Evolutionary conservation across 2,329 filamentous ascomycete species (phyloP).

Genomic region (Pezicula neosporulosa): DNA sequence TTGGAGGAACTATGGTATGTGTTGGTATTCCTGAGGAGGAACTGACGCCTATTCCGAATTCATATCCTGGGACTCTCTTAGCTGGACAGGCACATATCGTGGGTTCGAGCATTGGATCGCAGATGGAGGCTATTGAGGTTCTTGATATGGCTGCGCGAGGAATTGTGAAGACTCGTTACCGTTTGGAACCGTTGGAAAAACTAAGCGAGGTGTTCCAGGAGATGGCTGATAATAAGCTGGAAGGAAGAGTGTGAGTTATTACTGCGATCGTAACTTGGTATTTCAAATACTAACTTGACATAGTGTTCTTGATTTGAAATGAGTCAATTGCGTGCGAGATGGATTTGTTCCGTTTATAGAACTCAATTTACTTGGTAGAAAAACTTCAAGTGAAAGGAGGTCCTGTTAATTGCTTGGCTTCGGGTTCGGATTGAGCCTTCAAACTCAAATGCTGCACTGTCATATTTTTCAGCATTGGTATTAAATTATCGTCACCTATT

Average conservation of each 20-base stretch:
- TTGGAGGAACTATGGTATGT: constrained; percentile 44
- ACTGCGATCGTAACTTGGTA: background rate
- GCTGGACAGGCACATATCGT: constrained; percentile 36
- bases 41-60: constrained; percentile 34
- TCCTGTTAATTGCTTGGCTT: no score
- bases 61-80: constrained; percentile 36
- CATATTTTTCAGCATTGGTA: no score
- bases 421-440: no score
- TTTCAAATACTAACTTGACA: background rate
- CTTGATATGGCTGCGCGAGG: constrained; percentile 40
- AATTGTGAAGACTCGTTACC: constrained; percentile 37
- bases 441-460: no score
- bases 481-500: no score
- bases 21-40: constrained; percentile 43
- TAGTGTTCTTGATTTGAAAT: background rate
- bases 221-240: constrained; percentile 35
- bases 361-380: no score
- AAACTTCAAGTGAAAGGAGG: no score
- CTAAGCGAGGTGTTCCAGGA: constrained; percentile 37
- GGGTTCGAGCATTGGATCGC: constrained; percentile 43
- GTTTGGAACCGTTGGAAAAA: constrained; percentile 37
- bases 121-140: constrained; percentile 41
- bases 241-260: constrained; percentile 32
- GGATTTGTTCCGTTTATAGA: no score
- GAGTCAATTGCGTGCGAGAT: background rate